phyloP scores from a whole-genome alignment of 352 stramenopile species.

The Phytophthora hibernalis region DNA sequence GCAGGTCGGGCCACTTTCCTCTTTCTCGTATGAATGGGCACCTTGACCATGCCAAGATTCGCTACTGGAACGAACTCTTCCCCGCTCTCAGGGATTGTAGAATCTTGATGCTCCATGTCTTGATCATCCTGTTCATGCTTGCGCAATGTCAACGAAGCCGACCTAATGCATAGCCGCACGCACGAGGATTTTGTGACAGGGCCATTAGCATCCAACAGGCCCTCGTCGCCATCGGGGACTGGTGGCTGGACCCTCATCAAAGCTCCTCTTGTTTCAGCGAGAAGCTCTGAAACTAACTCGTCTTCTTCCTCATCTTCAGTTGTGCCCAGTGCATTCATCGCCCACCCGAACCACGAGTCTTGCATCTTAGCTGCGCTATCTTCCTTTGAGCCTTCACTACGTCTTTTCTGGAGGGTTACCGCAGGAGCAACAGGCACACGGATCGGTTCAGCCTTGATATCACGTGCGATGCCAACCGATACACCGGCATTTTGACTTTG shows the following conservation, averaged over 20 bases:
- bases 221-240: slow-evolving; percentile 21
- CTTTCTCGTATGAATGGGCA: slow-evolving; percentile 50
- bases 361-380: slow-evolving; percentile 17
- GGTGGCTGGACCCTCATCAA: slow-evolving; percentile 41
- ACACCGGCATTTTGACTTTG: slow-evolving; percentile 3
- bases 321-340: slow-evolving; percentile 64
- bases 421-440: background rate
- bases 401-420: background rate
- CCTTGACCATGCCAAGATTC: slow-evolving; percentile 82
- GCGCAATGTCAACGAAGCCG: slow-evolving; percentile 65
- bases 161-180: slow-evolving; percentile 66
- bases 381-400: slow-evolving; percentile 6
- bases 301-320: slow-evolving; percentile 69
- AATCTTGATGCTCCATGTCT: slow-evolving; percentile 20
- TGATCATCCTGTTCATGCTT: slow-evolving; percentile 51
- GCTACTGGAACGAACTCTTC: slow-evolving; percentile 82
- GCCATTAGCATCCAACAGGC: slow-evolving; percentile 14
- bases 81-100: slow-evolving; percentile 16
- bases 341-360: slow-evolving; percentile 74
- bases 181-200: slow-evolving; percentile 47
- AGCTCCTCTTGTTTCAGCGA: slow-evolving; percentile 68
- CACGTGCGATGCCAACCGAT: background rate
- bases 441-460: background rate
- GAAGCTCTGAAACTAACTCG: slow-evolving; percentile 70
- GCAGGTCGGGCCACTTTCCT: slow-evolving; percentile 67